Conservation (phyloP, 208 protist genomes). For the Trypanosoma lewisi region DNA sequence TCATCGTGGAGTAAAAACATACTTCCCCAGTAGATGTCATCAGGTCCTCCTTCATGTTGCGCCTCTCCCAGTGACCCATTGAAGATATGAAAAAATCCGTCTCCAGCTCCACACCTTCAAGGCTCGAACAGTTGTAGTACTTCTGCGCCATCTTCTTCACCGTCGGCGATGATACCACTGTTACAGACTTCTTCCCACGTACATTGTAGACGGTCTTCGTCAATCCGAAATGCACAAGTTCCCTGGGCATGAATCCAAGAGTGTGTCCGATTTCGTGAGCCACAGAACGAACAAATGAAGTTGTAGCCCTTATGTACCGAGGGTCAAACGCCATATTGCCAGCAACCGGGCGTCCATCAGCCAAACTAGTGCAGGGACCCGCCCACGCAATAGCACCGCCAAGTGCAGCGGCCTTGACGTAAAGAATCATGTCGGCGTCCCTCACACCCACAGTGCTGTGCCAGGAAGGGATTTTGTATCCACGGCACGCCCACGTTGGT, state of each 20-base stretch:
- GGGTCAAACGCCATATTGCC: too few relatives aligned
- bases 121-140: too few relatives aligned
- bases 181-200: slow-evolving; percentile 36
- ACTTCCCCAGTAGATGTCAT: slow-evolving; percentile 18
- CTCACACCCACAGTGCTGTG: too few relatives aligned
- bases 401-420: too few relatives aligned
- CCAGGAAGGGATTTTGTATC: too few relatives aligned
- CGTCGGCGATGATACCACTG: background rate
- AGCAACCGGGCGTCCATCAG: slow-evolving; percentile 23
- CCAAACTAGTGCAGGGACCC: slow-evolving; percentile 24
- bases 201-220: background rate
- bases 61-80: slow-evolving; percentile 31
- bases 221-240: background rate
- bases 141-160: too few relatives aligned
- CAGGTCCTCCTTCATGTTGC: slow-evolving; percentile 30
- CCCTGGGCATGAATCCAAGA: slow-evolving; percentile 29
- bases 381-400: slow-evolving; percentile 65
- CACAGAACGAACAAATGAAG: slow-evolving; percentile 28
- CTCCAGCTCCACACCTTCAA: slow-evolving; percentile 39
- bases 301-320: too few relatives aligned
- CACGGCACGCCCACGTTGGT: too few relatives aligned
- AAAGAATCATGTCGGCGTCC: too few relatives aligned
- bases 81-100: slow-evolving; percentile 6
- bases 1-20: slow-evolving; percentile 29
- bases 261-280: slow-evolving; percentile 82